Evolutionary conservation across 2,329 filamentous ascomycete species (phyloP), one percentile per base, ranked within the genome.

Genomic region (Phyllosticta paracitricarpa): DNA sequence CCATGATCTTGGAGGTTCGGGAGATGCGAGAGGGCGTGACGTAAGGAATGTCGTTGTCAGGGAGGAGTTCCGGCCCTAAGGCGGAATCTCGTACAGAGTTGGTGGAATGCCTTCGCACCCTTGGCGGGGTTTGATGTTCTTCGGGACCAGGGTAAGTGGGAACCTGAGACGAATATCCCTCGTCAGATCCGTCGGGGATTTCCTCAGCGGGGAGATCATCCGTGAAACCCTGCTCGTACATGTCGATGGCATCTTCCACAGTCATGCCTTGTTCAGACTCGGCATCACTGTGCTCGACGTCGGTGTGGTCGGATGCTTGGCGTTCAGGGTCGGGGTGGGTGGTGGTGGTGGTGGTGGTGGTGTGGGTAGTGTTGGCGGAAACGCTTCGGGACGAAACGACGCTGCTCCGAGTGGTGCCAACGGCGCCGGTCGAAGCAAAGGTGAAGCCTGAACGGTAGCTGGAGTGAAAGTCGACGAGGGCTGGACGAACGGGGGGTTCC

Each of bases 331-430:
- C 65, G 12, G 68, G 66, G 65, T 68, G 56, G 6, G 70, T 70
- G 64, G 51, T 70, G 67, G 62, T 65, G 19, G 89, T 87, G 60
- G 91, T 73, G 80, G 81, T 64, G 79, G 94, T 22, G 19, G 19
- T 22, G 19, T 22, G 19, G 19, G 19, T 22, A 22, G 19, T 76
- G 76, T 80, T 88, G 59, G 86, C 80, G 1, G 89, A 91, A n/a
- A 54, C 59, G 77, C 89, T 95, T 63, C 85, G 84, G 67, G 89
- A 91, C 3, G 91, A 94, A 65, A 87, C 73, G 57, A 94, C 81
- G 69, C 91, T 96, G 72, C 89, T 95, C 64, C 89, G 82, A 70
- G 93, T 89, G 1, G 90, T 95, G n/a, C 82, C 82, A 57, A 82
- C 74, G 51, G 79, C 74, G 68, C 83, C 86, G 17, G 84, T 86